Evolutionary conservation across 345 rosid genomes (phyloP).

Genomic region (Populus pruinosa): DNA sequence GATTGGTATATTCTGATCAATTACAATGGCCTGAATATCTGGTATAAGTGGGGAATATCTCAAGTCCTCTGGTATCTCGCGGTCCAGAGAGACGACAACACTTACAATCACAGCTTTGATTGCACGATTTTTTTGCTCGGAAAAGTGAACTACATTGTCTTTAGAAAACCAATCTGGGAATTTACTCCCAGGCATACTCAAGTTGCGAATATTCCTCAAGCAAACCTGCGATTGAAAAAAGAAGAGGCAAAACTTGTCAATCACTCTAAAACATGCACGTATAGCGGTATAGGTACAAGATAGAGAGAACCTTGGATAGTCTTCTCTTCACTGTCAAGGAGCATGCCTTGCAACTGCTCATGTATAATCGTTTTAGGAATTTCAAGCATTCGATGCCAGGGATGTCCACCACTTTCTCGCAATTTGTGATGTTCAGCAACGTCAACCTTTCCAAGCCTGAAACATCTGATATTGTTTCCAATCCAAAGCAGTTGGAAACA

Average conservation of each 20-base stretch:
- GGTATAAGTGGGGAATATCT: slow-evolving; percentile 32
- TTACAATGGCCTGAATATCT: slow-evolving; percentile 41
- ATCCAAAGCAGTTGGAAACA: slow-evolving; percentile 36
- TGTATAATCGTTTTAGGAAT: slow-evolving; percentile 34
- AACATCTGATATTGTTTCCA: slow-evolving; percentile 32
- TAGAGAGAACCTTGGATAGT: slow-evolving; percentile 42
- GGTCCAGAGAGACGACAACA: slow-evolving; percentile 45
- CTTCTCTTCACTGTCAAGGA: slow-evolving; percentile 30
- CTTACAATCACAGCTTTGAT: slow-evolving; percentile 45
- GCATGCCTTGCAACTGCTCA: slow-evolving; percentile 41
- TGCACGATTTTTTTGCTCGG: slow-evolving; percentile 35
- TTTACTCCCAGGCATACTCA: slow-evolving; percentile 57
- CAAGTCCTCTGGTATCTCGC: slow-evolving; percentile 20
- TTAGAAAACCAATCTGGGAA: slow-evolving; percentile 56
- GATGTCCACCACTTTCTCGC: slow-evolving; percentile 38
- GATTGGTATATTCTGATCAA: not conserved
- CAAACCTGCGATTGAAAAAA: slow-evolving; percentile 31
- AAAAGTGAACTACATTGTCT: slow-evolving; percentile 19
- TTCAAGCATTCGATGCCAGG: slow-evolving; percentile 44
- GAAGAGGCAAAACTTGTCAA: not conserved
- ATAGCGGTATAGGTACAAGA: not conserved
- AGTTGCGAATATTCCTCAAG: slow-evolving; percentile 36
- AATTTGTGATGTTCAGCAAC: slow-evolving; percentile 37
- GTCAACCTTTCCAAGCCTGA: slow-evolving; percentile 27
- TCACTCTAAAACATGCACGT: not conserved